Percentiles rank a stretch among this genome's conserved stretches.
These are phyloP conservation scores for Zymoseptoria pseudotritici DNA, from an alignment of 2,329 filamentous ascomycete genomes.

Conservation along the genomic window DNA sequence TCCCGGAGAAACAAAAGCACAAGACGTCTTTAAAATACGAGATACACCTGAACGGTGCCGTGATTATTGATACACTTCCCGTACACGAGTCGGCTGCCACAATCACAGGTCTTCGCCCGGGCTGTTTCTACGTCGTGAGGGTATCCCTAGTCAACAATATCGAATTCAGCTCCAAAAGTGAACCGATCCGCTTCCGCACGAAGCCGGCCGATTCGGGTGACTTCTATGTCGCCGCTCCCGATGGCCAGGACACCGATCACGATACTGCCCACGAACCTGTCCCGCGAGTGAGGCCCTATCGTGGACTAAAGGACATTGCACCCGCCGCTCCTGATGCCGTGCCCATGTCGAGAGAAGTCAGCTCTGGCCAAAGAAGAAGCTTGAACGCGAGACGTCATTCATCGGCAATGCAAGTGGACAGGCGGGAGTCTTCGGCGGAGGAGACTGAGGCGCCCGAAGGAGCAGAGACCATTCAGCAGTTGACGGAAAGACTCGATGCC, in stretches of 20 bases:
- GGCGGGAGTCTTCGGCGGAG: slow-evolving; percentile 33
- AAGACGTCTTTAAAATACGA: slow-evolving; percentile 72
- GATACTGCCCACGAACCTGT: slow-evolving; percentile 43
- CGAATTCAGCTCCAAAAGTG: slow-evolving; percentile 86
- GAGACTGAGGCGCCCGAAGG: slow-evolving; percentile 45
- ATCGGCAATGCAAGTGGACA: slow-evolving; percentile 47
- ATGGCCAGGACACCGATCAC: slow-evolving; percentile 24
- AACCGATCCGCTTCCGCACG: slow-evolving; percentile 76
- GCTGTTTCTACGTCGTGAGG: slow-evolving; percentile 86
- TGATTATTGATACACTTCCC: slow-evolving; percentile 81
- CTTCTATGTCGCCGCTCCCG: slow-evolving; percentile 31
- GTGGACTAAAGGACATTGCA: slow-evolving; percentile 40
- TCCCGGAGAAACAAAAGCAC: slow-evolving; percentile 34
- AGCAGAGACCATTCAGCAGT: slow-evolving; percentile 62
- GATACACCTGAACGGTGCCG: slow-evolving; percentile 76
- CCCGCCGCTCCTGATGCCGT: slow-evolving; percentile 58
- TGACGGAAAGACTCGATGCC: slow-evolving; percentile 73
- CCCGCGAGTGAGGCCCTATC: slow-evolving; percentile 46
- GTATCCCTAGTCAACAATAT: slow-evolving; percentile 86
- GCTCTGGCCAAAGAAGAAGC: slow-evolving; percentile 52
- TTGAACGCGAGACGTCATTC: slow-evolving; percentile 58
- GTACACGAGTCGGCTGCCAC: slow-evolving; percentile 80
- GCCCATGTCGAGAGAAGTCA: slow-evolving; percentile 59
- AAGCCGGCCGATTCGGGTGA: slow-evolving; percentile 37
- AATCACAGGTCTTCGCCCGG: slow-evolving; percentile 77